phyloP scores from a whole-genome alignment of 306 rosid species.

The Rubus parviflorus region DNA sequence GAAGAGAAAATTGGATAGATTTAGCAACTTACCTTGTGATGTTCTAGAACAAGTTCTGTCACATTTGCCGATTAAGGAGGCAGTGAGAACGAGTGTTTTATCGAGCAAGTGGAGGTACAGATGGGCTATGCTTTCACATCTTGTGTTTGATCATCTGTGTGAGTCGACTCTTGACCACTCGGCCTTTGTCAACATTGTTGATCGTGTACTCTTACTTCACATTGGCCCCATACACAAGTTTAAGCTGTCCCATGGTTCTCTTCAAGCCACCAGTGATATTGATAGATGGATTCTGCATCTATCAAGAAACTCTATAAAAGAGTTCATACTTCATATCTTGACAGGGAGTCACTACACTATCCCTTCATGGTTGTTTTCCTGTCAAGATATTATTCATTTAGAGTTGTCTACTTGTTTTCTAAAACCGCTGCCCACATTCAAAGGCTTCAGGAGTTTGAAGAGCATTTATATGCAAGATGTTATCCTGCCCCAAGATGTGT shows the following conservation, averaged over 20 bases:
- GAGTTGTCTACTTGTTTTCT: slow-evolving; percentile 50
- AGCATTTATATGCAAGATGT: slow-evolving; percentile 49
- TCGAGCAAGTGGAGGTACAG: slow-evolving; percentile 60
- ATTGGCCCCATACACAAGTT: slow-evolving; percentile 43
- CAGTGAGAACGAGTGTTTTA: slow-evolving; percentile 54
- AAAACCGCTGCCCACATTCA: slow-evolving; percentile 45
- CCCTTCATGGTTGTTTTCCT: slow-evolving; percentile 46
- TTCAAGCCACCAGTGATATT: slow-evolving; percentile 41
- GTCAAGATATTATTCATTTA: slow-evolving; percentile 45
- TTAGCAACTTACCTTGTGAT: slow-evolving; percentile 47
- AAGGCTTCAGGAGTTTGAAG: slow-evolving; percentile 53
- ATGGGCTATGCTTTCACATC: slow-evolving; percentile 50
- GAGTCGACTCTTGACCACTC: slow-evolving; percentile 29
- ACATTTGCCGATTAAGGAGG: slow-evolving; percentile 46
- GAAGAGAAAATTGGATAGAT: slow-evolving; percentile 42
- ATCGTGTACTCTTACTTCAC: slow-evolving; percentile 57
- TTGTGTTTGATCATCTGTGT: slow-evolving; percentile 44
- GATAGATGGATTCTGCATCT: slow-evolving; percentile 54
- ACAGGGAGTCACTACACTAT: slow-evolving; percentile 49
- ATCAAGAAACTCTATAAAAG: slow-evolving; percentile 39
- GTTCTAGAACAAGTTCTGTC: slow-evolving; percentile 49
- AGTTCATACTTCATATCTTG: slow-evolving; percentile 57
- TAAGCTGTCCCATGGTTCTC: slow-evolving; percentile 49
- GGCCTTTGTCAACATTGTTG: slow-evolving; percentile 37
- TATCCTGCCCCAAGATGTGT: background rate